A percentile compares a stretch with the other conserved stretches of the same genome.
phyloP scores from a whole-genome alignment of 148 eudicot genomes.

The Camellia lanceoleosa region DNA sequence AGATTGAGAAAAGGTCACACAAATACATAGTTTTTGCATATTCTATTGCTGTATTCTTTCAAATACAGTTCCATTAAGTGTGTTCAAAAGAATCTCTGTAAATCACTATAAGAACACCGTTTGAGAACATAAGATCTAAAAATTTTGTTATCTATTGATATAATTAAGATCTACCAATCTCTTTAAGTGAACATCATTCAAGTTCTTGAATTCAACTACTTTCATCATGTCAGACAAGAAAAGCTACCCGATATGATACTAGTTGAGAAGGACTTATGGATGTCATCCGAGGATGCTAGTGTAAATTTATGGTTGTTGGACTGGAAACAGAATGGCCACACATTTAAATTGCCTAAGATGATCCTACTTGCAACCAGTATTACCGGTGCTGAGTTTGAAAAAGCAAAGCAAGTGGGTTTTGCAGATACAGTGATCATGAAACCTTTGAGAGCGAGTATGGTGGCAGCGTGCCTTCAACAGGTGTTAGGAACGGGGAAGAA shows the following conservation, averaged over 20 bases:
- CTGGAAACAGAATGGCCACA: constrained; percentile 34
- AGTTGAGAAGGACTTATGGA: constrained; percentile 65
- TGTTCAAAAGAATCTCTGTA: background rate
- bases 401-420: constrained; percentile 55
- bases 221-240: constrained; percentile 30
- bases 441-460: constrained; percentile 65
- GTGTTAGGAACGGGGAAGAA: constrained; percentile 47
- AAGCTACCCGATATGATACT: constrained; percentile 51
- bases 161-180: too few relatives aligned
- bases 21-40: too few relatives aligned
- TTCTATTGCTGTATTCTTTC: background rate
- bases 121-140: background rate
- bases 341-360: constrained; percentile 38
- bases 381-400: constrained; percentile 35
- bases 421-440: constrained; percentile 71
- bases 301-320: constrained; percentile 21
- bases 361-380: constrained; percentile 64
- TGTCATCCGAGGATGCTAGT: constrained; percentile 31
- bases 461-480: constrained; percentile 79
- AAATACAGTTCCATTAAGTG: background rate
- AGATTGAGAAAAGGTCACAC: too few relatives aligned
- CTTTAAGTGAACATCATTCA: background rate
- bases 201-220: constrained; percentile 8
- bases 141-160: too few relatives aligned
- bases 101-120: background rate